Conservation (phyloP, 495 filamentous ascomycete genomes). For the Aspergillus leporis region DNA sequence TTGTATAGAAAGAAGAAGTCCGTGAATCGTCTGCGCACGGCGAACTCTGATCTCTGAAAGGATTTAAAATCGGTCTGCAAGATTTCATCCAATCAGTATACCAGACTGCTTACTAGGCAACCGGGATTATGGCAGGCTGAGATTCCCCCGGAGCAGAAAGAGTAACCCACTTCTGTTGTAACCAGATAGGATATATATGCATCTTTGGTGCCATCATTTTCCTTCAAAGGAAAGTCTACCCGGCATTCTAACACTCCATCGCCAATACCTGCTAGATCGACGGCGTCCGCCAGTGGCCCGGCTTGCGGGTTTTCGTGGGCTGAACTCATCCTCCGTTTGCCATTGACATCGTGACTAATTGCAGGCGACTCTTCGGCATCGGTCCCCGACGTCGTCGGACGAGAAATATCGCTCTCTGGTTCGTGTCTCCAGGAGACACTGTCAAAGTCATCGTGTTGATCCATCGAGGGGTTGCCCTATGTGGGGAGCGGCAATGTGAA, state of each 20-base stretch:
- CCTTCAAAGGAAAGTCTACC: constrained; percentile 81
- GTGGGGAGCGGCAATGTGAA: constrained; percentile 3
- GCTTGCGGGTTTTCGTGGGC: constrained; percentile 51
- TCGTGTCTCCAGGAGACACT: constrained; percentile 59
- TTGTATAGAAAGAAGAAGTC: constrained; percentile 98
- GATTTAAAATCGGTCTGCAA: constrained; percentile 85
- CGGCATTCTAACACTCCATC: constrained; percentile 81
- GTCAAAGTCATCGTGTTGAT: constrained; percentile 59
- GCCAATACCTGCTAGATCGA: constrained; percentile 67
- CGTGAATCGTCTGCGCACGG: constrained; percentile 86
- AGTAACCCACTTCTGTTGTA: constrained; percentile 73
- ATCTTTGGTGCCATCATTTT: constrained; percentile 96
- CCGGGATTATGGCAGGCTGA: constrained; percentile 1
- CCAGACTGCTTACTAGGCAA: constrained; percentile 12
- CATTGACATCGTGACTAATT: constrained; percentile 44
- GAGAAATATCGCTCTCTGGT: constrained; percentile 50
- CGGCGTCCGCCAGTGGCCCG: constrained; percentile 54
- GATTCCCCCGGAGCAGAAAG: background rate
- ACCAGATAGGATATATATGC: constrained; percentile 94
- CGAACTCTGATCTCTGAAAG: constrained; percentile 76
- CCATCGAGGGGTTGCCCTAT: constrained; percentile 38
- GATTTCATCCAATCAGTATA: constrained; percentile 16
- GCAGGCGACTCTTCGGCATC: constrained; percentile 38
- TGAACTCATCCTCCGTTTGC: constrained; percentile 54
- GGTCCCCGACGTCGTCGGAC: constrained; percentile 48